Base-by-base conservation (phyloP, 345 rosid species). In the Rubroshorea leprosula region DNA sequence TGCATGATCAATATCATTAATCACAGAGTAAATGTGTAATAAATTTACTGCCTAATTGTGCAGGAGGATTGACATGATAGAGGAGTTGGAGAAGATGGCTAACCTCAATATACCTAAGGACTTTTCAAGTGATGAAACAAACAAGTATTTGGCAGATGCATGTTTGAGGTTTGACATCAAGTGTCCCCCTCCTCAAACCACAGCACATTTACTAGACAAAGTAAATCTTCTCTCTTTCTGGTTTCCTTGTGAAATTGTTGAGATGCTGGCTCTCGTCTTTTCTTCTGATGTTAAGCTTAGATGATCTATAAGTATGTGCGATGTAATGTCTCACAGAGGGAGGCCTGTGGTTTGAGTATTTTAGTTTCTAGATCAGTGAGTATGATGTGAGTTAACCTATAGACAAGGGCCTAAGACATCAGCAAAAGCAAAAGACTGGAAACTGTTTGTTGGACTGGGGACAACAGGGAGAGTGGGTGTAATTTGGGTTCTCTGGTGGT, bases 111-210 rank as follows among this genome's bases (percentile, higher is more conserved):
- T 94, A 68, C 99, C 99, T 15, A 82, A 83, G 68, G 95, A 90
- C 76, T 73, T 94, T 59, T 58, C 95, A 10, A 76, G 97, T 16
- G 87, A 85, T 57, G 96, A 87, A 72, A 75, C 96, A 52, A 94
- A 80, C 73, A 80, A 77, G 68, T 94, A 87, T 65, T 71, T 90
- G 39, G 70, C 61, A 13, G 89, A 80, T 57, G 95, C 86, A 23
- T 93, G 97, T 45, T 65, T 50, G 54, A 87, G 57, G 78, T 87
- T 76, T 70, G 95, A 90, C 27, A 76, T 90, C 68, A 85, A 89
- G 64, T 94, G 99, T 63, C 83, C 95, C 24, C 82, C 96, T 56
- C 99, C 99, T 27, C 96, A 76, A 69, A 94, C 99, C 18, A 85
- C 97, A 11, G 44, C 97, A 47, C 91, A 97, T 20, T 72, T 94